Evolutionary conservation across 768 basidiomycete genomes (phyloP).

Genomic region (Serendipita sp.): DNA sequence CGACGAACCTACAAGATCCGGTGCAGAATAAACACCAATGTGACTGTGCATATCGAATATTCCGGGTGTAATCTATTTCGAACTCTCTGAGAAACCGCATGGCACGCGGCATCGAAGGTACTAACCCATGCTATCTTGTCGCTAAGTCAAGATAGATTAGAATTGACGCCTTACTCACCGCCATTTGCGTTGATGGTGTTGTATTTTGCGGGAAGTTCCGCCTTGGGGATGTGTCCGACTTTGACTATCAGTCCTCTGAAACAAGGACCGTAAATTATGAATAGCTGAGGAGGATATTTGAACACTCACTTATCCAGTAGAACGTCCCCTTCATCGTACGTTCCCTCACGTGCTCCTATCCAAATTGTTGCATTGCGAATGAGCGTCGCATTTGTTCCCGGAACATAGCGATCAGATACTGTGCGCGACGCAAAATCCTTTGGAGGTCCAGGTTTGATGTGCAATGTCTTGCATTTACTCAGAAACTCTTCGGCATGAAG

Average conservation of each 20-base stretch:
- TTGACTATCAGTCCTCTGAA: background rate
- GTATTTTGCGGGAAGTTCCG: slow-evolving; percentile 13
- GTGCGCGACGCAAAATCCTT: slow-evolving; percentile 19
- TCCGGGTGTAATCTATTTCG: slow-evolving; percentile 16
- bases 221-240: background rate
- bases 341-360: slow-evolving; percentile 50
- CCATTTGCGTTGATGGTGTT: slow-evolving; percentile 50
- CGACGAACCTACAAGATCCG: slow-evolving; percentile 32
- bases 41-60: slow-evolving; percentile 62
- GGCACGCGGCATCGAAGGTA: background rate
- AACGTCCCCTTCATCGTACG: slow-evolving; percentile 44
- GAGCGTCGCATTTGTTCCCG: slow-evolving; percentile 36
- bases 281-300: too few species aligned
- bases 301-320: slow-evolving; percentile 29
- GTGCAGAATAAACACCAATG: slow-evolving; percentile 54
- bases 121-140: slow-evolving; percentile 45
- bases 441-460: slow-evolving; percentile 19
- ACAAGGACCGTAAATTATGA: background rate
- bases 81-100: background rate
- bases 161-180: slow-evolving; percentile 14
- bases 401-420: slow-evolving; percentile 39
- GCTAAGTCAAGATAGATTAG: slow-evolving; percentile 42
- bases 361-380: slow-evolving; percentile 63
- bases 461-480: slow-evolving; percentile 19
- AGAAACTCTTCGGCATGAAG: slow-evolving; percentile 10